phyloP scores from a whole-genome alignment of 192 early-diverging fungal species.

The Gigaspora rosea region DNA sequence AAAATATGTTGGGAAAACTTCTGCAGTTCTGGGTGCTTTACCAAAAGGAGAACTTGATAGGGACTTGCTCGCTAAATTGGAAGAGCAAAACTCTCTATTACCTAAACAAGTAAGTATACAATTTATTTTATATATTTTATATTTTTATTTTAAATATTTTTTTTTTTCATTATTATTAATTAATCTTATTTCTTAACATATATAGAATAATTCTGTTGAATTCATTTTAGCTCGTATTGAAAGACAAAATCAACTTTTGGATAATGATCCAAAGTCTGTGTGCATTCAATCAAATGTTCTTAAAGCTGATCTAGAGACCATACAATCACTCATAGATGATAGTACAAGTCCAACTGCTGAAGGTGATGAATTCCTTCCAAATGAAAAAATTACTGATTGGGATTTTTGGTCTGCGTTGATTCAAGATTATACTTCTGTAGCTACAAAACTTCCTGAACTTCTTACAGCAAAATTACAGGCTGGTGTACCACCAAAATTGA shows the following conservation, averaged over 20 bases:
- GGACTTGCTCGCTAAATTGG: conserved; percentile 48
- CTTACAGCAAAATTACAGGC: conserved; percentile 70
- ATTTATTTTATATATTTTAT: neutral
- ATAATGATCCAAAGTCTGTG: conserved; percentile 54
- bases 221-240: conserved; percentile 61
- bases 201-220: conserved; percentile 51
- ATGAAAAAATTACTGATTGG: conserved; percentile 53
- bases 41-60: conserved; percentile 33
- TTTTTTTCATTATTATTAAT: neutral
- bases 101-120: conserved; percentile 50
- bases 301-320: conserved; percentile 54
- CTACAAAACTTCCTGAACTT: conserved; percentile 64
- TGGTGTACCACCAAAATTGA: conserved; percentile 81
- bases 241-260: conserved; percentile 58
- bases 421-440: conserved; percentile 73
- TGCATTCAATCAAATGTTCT: conserved; percentile 12
- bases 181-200: neutral
- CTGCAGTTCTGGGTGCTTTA: neutral
- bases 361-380: conserved; percentile 18
- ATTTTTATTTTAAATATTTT: neutral
- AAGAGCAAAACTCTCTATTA: conserved; percentile 58
- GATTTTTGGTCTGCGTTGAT: conserved; percentile 88
- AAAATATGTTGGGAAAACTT: neutral
- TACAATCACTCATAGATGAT: conserved; percentile 46
- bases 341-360: conserved; percentile 32